These are phyloP conservation scores for Cryoendolithus antarcticus DNA, from an alignment of 2,329 filamentous ascomycete genomes.

Conservation along the genomic window DNA sequence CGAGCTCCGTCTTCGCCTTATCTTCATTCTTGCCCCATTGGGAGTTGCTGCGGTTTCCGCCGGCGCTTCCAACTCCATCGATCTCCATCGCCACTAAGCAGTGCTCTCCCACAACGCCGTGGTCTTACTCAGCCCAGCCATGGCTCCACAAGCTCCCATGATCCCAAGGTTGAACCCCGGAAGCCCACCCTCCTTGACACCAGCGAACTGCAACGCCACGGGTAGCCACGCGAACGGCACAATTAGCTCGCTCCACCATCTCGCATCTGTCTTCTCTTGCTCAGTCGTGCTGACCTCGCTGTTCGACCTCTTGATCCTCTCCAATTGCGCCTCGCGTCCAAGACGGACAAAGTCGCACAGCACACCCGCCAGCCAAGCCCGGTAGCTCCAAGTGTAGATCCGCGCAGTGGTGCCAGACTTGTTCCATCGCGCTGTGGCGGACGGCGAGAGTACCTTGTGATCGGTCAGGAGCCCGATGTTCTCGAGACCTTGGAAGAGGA, in stretches of 20 bases:
- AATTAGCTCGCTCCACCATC: conserved; percentile 32
- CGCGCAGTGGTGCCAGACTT: conserved; percentile 22
- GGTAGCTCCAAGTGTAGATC: conserved; percentile 30
- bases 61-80: too few species aligned
- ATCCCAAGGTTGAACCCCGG: conserved; percentile 33
- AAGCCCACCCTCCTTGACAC: conserved; percentile 22
- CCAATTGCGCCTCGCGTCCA: conserved; percentile 30
- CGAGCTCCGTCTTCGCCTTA: too few species aligned
- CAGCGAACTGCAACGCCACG: conserved; percentile 30
- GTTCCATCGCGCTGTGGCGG: conserved; percentile 24
- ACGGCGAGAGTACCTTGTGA: conserved; percentile 25
- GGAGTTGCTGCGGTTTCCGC: too few species aligned
- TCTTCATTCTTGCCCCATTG: too few species aligned
- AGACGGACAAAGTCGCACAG: conserved; percentile 32
- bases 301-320: conserved; percentile 20
- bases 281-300: conserved; percentile 15
- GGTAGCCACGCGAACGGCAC: conserved; percentile 33
- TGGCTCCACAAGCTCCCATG: conserved; percentile 30
- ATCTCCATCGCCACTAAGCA: conserved; percentile 4
- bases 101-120: conserved; percentile 23
- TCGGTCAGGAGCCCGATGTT: conserved; percentile 33
- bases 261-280: conserved; percentile 27
- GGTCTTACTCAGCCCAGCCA: conserved; percentile 26
- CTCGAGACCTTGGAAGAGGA: conserved; percentile 32
- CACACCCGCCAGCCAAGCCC: conserved; percentile 32